These are phyloP conservation scores for Hypoxylon sp. DNA, from an alignment of 2,329 filamentous ascomycete species.

Conservation along the genomic window DNA sequence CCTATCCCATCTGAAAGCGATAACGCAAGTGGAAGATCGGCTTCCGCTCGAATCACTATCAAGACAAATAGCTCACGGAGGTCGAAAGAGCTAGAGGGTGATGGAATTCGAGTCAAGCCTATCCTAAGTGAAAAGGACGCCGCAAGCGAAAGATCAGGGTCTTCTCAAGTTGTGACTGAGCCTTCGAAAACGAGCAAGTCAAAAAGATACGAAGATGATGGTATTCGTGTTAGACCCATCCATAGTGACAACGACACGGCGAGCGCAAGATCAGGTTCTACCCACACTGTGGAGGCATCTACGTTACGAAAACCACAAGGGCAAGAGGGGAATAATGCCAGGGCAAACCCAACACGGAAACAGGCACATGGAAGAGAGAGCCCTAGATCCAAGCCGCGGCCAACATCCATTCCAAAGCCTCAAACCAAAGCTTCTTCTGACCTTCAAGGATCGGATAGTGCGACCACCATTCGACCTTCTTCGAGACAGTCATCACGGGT, in stretches of 20 bases:
- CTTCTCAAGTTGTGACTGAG: slow-evolving; percentile 21
- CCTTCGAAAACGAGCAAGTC: slow-evolving; percentile 46
- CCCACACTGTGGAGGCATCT: slow-evolving; percentile 8
- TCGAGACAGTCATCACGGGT: slow-evolving; percentile 52
- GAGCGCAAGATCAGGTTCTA: slow-evolving; percentile 25
- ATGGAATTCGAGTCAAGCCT: slow-evolving; percentile 59
- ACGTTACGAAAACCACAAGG: slow-evolving; percentile 16
- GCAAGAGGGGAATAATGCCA: slow-evolving; percentile 53
- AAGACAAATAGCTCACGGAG: slow-evolving; percentile 42
- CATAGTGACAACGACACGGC: slow-evolving; percentile 23
- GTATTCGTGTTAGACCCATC: slow-evolving; percentile 38
- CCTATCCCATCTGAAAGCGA: slow-evolving; percentile 46
- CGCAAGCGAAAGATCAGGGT: slow-evolving; percentile 50
- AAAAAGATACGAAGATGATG: slow-evolving; percentile 50
- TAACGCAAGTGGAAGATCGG: slow-evolving; percentile 43
- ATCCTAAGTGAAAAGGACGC: slow-evolving; percentile 45
- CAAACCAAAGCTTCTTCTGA: slow-evolving; percentile 55
- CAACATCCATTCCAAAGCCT: slow-evolving; percentile 52
- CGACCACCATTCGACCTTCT: slow-evolving; percentile 49
- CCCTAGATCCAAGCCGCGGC: slow-evolving; percentile 49
- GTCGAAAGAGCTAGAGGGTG: slow-evolving; percentile 48
- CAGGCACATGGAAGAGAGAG: slow-evolving; percentile 50
- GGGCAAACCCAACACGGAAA: slow-evolving; percentile 27
- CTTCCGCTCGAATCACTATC: slow-evolving; percentile 44
- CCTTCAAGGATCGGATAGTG: slow-evolving; percentile 48